These are phyloP conservation scores for Paecilomyces niveus DNA, from an alignment of 2,329 filamentous ascomycete genomes.

Conservation along the genomic window DNA sequence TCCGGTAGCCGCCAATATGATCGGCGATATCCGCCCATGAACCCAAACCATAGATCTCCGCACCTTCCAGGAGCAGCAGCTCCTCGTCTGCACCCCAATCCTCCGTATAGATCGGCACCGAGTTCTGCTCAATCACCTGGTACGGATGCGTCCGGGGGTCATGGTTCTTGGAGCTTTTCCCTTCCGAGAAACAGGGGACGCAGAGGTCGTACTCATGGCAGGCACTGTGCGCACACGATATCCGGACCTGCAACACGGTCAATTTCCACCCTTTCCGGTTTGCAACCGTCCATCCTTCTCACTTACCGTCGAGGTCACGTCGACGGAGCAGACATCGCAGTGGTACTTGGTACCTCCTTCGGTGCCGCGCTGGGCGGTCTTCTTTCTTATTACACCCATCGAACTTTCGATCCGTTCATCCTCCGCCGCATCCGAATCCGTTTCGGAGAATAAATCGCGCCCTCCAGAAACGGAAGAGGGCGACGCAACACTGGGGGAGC, in stretches of 20 bases:
- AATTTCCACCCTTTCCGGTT: neutral
- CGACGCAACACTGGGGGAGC: constrained; percentile 7
- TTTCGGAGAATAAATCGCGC: constrained; percentile 20
- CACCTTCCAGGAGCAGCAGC: constrained; percentile 83
- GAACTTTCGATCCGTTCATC: constrained; percentile 31
- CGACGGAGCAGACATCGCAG: constrained; percentile 92
- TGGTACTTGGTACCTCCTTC: constrained; percentile 93
- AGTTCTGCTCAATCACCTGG: constrained; percentile 96
- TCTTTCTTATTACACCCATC: constrained; percentile 96
- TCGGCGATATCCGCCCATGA: constrained; percentile 98
- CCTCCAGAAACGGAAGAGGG: constrained; percentile 23
- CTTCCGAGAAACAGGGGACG: constrained; percentile 86
- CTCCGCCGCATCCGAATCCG: constrained; percentile 27
- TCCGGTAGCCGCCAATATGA: constrained; percentile 90
- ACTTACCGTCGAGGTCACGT: constrained; percentile 92
- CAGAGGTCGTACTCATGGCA: constrained; percentile 97
- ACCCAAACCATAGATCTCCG: constrained; percentile 90
- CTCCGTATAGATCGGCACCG: constrained; percentile 87
- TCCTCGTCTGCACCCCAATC: constrained; percentile 99
- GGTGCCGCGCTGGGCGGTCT: constrained; percentile 75
- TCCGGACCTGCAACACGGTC: constrained; percentile 64
- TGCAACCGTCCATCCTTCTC: neutral
- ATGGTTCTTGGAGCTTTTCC: constrained; percentile 73
- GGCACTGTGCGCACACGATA: constrained; percentile 73
- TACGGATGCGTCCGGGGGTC: constrained; percentile 80